Conservation (phyloP, 352 stramenopile species). For the Phytophthora syringae region DNA sequence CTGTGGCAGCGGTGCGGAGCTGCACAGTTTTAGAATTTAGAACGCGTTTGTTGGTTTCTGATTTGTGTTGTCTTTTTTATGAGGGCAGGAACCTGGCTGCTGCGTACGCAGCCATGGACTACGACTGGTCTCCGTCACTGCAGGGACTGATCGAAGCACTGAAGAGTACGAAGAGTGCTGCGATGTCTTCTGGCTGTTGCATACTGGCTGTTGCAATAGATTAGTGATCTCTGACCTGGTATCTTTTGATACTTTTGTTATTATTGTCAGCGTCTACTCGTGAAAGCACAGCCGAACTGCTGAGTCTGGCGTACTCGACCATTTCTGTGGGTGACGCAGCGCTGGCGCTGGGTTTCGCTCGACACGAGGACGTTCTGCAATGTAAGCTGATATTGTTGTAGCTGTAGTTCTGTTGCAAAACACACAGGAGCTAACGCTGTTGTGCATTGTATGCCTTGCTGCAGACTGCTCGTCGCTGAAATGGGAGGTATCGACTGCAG, state of each 20-base stretch:
- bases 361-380: constrained; percentile 45
- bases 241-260: background rate
- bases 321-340: constrained; percentile 55
- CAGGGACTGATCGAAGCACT: constrained; percentile 45
- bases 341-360: constrained; percentile 56
- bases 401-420: background rate
- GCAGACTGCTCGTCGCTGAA: constrained; percentile 58
- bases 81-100: constrained; percentile 48
- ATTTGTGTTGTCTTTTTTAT: background rate
- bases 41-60: background rate
- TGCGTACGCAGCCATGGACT: constrained; percentile 63
- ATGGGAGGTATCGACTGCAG: constrained; percentile 47
- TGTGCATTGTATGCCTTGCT: constrained; percentile 2
- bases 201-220: background rate
- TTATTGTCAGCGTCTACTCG: constrained; percentile 55
- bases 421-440: background rate
- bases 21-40: background rate
- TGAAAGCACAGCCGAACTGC: constrained; percentile 50
- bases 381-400: constrained; percentile 43
- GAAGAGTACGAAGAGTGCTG: too few relatives aligned
- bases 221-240: background rate
- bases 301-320: constrained; percentile 70
- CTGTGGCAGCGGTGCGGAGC: constrained; percentile 62
- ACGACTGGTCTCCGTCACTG: constrained; percentile 51
- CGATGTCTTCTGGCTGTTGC: too few relatives aligned